Evolutionary conservation across 495 filamentous ascomycete genomes (phyloP).

Genomic region (Aspergillus mulundensis): DNA sequence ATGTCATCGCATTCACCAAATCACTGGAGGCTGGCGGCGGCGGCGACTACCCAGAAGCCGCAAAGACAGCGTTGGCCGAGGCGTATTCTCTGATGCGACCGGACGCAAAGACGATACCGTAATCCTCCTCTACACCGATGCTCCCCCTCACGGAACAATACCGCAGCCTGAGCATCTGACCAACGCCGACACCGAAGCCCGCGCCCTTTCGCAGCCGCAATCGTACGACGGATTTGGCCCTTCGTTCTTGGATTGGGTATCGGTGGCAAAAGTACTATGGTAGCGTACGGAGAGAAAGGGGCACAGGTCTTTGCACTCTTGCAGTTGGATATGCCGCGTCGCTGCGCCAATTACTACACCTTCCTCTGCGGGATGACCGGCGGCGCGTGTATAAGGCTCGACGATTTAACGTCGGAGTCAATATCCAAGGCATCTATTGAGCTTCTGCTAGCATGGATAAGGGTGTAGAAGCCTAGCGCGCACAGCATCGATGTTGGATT

Average conservation of each 20-base stretch:
- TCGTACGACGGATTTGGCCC: constrained; percentile 28
- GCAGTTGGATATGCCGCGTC: neutral
- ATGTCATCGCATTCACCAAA: constrained; percentile 9
- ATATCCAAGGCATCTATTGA: constrained; percentile 42
- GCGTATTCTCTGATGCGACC: constrained; percentile 41
- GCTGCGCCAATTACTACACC: constrained; percentile 21
- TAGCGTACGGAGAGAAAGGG: constrained; percentile 25
- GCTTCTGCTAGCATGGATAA: constrained; percentile 45
- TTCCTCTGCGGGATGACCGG: constrained; percentile 36
- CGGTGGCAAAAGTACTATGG: constrained; percentile 25
- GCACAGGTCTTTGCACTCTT: constrained; percentile 38
- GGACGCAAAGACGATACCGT: constrained; percentile 41
- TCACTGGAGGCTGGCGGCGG: constrained; percentile 14
- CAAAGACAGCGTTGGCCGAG: constrained; percentile 40
- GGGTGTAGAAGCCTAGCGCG: constrained; percentile 31
- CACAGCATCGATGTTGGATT: neutral
- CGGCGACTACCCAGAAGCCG: constrained; percentile 40
- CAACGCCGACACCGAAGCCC: neutral
- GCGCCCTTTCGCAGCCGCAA: constrained; percentile 12
- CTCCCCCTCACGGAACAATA: constrained; percentile 33
- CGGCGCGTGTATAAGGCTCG: constrained; percentile 33
- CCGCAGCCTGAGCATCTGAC: neutral
- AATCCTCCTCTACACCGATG: constrained; percentile 46
- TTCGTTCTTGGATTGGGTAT: constrained; percentile 39
- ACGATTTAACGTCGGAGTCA: constrained; percentile 10